These are phyloP conservation scores for Coemansia sp. DNA, from an alignment of 371 early-diverging fungal species.

Conservation along the genomic window DNA sequence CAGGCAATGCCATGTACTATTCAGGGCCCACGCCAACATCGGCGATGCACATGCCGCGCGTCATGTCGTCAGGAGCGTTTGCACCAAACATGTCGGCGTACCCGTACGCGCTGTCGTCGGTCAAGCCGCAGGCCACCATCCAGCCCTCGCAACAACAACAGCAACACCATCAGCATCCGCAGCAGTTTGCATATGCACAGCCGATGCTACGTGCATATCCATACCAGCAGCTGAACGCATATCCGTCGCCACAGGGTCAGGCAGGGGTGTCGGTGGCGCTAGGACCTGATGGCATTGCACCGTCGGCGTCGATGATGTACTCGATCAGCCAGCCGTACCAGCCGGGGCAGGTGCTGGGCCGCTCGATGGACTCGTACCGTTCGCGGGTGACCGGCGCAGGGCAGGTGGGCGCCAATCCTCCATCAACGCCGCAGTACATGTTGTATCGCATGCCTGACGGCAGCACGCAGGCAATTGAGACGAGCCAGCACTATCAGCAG, in stretches of 20 bases:
- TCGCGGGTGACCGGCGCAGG: slow-evolving; percentile 23
- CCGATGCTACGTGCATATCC: slow-evolving; percentile 35
- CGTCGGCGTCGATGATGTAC: slow-evolving; percentile 27
- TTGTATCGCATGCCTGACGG: slow-evolving; percentile 50
- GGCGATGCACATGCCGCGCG: slow-evolving; percentile 19
- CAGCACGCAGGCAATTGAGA: slow-evolving; percentile 33
- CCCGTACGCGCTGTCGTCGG: slow-evolving; percentile 20
- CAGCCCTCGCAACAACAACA: slow-evolving; percentile 21
- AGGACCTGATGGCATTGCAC: slow-evolving; percentile 23
- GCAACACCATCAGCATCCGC: slow-evolving; percentile 16
- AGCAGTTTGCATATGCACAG: slow-evolving; percentile 28
- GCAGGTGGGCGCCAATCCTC: not conserved
- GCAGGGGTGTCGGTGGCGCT: slow-evolving; percentile 12
- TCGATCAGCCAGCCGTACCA: slow-evolving; percentile 49
- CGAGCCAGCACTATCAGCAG: slow-evolving; percentile 22
- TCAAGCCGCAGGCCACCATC: slow-evolving; percentile 20
- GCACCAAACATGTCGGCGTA: slow-evolving; percentile 13
- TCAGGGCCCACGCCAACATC: slow-evolving; percentile 17
- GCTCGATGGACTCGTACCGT: slow-evolving; percentile 42
- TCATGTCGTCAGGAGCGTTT: slow-evolving; percentile 12
- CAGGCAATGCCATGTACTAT: slow-evolving; percentile 29
- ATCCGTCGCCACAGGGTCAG: slow-evolving; percentile 31
- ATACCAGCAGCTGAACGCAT: slow-evolving; percentile 23
- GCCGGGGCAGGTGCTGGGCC: slow-evolving; percentile 49
- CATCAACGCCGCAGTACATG: slow-evolving; percentile 35